Conservation (phyloP, 2,329 filamentous ascomycete species). For the Acephala macrosclerotiorum region DNA sequence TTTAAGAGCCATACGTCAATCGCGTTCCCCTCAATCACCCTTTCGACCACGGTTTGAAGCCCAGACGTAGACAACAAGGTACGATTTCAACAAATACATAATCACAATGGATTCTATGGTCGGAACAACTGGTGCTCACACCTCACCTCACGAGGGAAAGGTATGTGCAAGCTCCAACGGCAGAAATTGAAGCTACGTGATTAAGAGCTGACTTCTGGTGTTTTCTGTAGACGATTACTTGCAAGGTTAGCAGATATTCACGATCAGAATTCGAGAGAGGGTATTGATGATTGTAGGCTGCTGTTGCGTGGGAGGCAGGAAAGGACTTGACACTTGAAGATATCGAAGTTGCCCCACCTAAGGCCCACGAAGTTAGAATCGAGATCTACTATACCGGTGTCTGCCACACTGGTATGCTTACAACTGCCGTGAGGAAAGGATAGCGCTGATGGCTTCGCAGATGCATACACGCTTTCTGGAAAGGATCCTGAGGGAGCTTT, state of each 20-base stretch:
- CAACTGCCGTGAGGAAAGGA: background rate
- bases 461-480: slow-evolving; percentile 93
- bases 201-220: slow-evolving; percentile 17
- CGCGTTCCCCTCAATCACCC: background rate
- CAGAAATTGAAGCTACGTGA: slow-evolving; percentile 8
- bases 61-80: slow-evolving; percentile 13
- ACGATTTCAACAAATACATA: slow-evolving; percentile 1
- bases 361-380: slow-evolving; percentile 94
- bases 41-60: background rate
- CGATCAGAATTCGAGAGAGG: background rate
- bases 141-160: slow-evolving; percentile 19
- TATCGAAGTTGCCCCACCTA: slow-evolving; percentile 88
- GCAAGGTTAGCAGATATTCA: slow-evolving; percentile 40
- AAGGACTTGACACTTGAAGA: slow-evolving; percentile 90
- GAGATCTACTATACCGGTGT: slow-evolving; percentile 98
- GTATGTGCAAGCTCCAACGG: slow-evolving; percentile 9
- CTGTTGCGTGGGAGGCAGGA: slow-evolving; percentile 96
- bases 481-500: slow-evolving; percentile 98
- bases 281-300: slow-evolving; percentile 63
- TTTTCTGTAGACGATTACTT: slow-evolving; percentile 42
- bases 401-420: slow-evolving; percentile 85
- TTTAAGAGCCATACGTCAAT: slow-evolving; percentile 9
- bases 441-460: slow-evolving; percentile 50
- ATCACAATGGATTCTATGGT: slow-evolving; percentile 17
- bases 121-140: slow-evolving; percentile 7